Evolutionary conservation across 441 rosid species (phyloP), one percentile per base, ranked within the genome.

Genomic region (Geranium incanum): DNA sequence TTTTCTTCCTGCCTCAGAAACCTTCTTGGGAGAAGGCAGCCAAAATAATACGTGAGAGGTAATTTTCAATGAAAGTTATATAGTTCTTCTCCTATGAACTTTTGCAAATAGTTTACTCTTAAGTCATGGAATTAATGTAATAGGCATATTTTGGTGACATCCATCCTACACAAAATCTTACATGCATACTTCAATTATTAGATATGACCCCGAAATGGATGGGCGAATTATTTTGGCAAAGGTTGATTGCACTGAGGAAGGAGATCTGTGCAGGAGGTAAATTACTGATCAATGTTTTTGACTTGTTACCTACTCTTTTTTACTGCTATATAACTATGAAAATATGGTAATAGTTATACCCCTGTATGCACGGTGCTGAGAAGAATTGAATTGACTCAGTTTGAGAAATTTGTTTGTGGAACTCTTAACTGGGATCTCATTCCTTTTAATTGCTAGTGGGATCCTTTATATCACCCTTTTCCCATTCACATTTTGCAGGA

Each of bases 11-110:
- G 63, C 80, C 76, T 67, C 90, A 95, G 98, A 95, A 88, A 88
- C 93, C 98, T 12, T 85, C 96, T 6, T 95, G 99, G 99, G 98
- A 95, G 83, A 95, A 84, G 75, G 88, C 98, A 62, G 93, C 98
- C 76, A 84, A 78, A 77, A 88, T 86, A 75, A 80, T 95, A 59
- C 85, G 85, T 76, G 85, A 89, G 78, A 90, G 95, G 99, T 95
- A 75, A 65, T 81, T 41, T 55, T 6, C 43, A 9, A 12, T 72
- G 52, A 36, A 6, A 48, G 36, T 33, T 67, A 65, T 37, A 2
- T 41, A 36, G 36, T 37, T 74, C 62, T 15, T 16, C 62, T 55
- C 6, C 5, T 55, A 6, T 55, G 62, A 0, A 5, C 62, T 15
- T 16, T 5, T 55, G 8, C 18, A 55, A 55, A 50, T 50, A 55